Evolutionary conservation across 495 filamentous ascomycete genomes (phyloP), one percentile per base, ranked within the genome.

Genomic region (Polyplosphaeria fusca): DNA sequence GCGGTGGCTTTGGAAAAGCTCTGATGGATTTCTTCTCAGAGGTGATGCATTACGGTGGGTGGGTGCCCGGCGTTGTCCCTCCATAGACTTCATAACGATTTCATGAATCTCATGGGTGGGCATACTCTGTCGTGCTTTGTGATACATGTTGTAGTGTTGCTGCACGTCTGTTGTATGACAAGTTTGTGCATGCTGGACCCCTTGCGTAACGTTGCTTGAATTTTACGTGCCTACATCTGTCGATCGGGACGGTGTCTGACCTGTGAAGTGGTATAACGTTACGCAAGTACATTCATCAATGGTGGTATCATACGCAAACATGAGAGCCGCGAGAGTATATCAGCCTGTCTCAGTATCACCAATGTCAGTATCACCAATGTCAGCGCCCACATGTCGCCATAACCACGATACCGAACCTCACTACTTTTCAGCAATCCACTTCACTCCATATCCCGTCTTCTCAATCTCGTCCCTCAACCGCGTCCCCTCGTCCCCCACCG

Each of bases 71-170:
- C 61, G 61, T 64, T 46, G 61, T 52, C 49, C 61, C 56, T 64
- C 61, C 61, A 56, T 64, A 64, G 61, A 64, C 47, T 60, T 62
- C 56, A 58, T 55, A 48, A 64, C 32, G 50, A 60, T 60, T 38
- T 52, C n/a, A 64, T 64, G 61, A 64, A 64, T 30, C 48, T 44
- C 54, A 63, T 63, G 60, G 60, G 60, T 55, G 60, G 60, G 44
- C 60, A 63, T 30, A n/a, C 47, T 47, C 30, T 35, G 14, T 35
- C 14, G 30, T 35, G 30, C 30, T 35, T 7, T 35, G 30, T 7
- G 7, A 35, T 35, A n/a, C n/a, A n/a, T n/a, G n/a, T n/a, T n/a
- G n/a, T n/a, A n/a, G 23, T 51, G 32, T 23, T 7, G 14, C 27
- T 51, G 27, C 45, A 2, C 14, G 3, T 12, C 27, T 19, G 11